These are phyloP conservation scores for Sporisorium scitamineum DNA, from an alignment of 1,284 basidiomycete species.

Conservation along the genomic window DNA sequence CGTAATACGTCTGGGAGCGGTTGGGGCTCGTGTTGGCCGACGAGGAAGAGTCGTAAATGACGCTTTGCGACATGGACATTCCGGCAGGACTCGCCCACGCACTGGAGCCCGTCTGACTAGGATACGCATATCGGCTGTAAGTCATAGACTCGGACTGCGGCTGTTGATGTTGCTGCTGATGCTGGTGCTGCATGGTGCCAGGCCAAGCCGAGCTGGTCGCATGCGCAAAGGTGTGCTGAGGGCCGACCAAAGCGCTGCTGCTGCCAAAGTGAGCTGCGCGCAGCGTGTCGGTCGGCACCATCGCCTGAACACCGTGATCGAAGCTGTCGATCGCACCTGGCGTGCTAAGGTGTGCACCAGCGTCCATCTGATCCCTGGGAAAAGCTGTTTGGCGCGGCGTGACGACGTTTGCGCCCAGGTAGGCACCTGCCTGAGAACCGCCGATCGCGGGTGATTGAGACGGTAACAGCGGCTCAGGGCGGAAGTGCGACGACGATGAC, in stretches of 20 bases:
- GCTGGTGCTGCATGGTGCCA: neutral
- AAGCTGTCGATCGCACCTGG: conserved; percentile 15
- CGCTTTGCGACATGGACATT: conserved; percentile 40
- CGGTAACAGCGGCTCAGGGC: conserved; percentile 28
- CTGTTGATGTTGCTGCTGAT: conserved; percentile 26
- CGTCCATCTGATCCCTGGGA: conserved; percentile 31
- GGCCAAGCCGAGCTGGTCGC: conserved; percentile 17
- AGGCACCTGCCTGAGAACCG: conserved; percentile 12
- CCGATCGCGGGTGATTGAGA: conserved; percentile 13
- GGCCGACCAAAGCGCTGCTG: conserved; percentile 13
- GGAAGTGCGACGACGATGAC: conserved; percentile 12
- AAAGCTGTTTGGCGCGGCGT: conserved; percentile 39
- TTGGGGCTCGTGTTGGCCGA: conserved; percentile 44
- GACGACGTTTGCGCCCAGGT: conserved; percentile 27
- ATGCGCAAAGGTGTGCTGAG: conserved; percentile 20
- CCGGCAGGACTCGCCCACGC: conserved; percentile 21
- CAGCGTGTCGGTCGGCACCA: conserved; percentile 26
- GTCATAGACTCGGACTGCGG: conserved; percentile 17
- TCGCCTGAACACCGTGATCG: conserved; percentile 11
- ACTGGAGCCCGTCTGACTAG: conserved; percentile 15
- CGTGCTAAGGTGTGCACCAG: conserved; percentile 9
- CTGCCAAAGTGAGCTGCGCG: conserved; percentile 29
- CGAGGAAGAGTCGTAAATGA: conserved; percentile 43
- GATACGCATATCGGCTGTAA: conserved; percentile 34
- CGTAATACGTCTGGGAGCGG: conserved; percentile 42